Evolutionary conservation across 2,329 filamentous ascomycete species (phyloP), one percentile per base, ranked within the genome.

Genomic region (Neofusicoccum laricinum): DNA sequence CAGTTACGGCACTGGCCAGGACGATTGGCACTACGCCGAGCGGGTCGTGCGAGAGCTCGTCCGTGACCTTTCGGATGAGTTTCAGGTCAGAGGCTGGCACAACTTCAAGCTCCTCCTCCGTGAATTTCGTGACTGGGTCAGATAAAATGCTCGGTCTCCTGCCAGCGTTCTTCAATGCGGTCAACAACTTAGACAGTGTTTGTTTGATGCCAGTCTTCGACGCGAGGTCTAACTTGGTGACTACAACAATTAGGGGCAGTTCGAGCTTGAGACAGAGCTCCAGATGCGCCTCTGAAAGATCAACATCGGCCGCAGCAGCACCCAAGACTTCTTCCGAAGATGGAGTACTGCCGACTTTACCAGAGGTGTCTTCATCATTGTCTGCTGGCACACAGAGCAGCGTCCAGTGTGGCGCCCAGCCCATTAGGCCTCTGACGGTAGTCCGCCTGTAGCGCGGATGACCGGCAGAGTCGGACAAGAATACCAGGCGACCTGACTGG

Each of bases 331-430:
- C 86, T 66, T 83, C 81, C 10, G 82, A 76, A 1, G 81, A 79
- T 17, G 83, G 78, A 0, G 82, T 84, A 64, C 80, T 79, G 6
- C 79, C 79, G 32, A 71, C 70, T 65, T 73, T 77, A 3, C 75
- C 72, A n/a, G 73, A 69, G 46, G 75, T 71, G 53, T 78, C 76
- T 50, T 89, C 86, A 11, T 84, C 82, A 67, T 90, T 90, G 71
- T 95, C 90, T 40, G 92, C 92, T 51, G 92, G 88, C 66, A 98
- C 87, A 69, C 96, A 97, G 2, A 98, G 83, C 21, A 97, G 77
- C 1, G 91, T 93, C 89, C 95, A 99, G 74, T 98, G 93, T 8
- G 95, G 95, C 41, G 91, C 91, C 93, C 95, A 98, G 50, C 93
- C 95, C 67, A 99, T 85, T n/a, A 99, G 82, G 0, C 93, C 93